Base-by-base conservation (phyloP, 2,329 filamentous ascomycete species). In the Penicillium palitans region DNA sequence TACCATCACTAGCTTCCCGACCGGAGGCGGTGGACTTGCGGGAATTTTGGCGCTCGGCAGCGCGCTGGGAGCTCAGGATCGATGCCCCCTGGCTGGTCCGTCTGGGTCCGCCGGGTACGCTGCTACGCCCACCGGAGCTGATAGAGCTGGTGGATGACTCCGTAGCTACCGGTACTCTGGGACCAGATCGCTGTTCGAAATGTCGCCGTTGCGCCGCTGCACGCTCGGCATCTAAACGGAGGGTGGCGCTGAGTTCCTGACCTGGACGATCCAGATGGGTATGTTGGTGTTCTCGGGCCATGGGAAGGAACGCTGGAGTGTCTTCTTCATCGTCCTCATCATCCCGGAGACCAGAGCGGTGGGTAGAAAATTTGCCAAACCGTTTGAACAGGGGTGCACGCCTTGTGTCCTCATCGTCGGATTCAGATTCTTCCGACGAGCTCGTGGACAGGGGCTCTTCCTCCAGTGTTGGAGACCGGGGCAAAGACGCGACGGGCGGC, bases 1-100 rank as follows among this genome's bases (percentile, higher is more conserved):
- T 83, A 13, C 82, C 82, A 59, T 84, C 82, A 56, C 81, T 84
- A 13, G 78, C 75, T 27, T 80, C 78, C 41, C 72, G 73, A 3
- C 72, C 72, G 42, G 73, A 68, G 52, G 68, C 61, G 24, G 62
- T 62, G 12, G 72, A 72, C 41, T 72, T 72, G n/a, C 77, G 74
- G 0, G 83, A 81, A 57, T 79, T 83, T 24, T 80, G 70, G 35
- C 74, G 76, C 44, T 83, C 80, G 1, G 78, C 79, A 8, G 80
- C 72, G 41, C 83, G 81, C 37, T 77, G 75, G 1, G 82, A 80
- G 54, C 74, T 75, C 4, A 75, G 54, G 7, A 70, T 60, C 19
- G 66, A 66, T 15, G 66, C 53, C 9, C 46, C 51, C 4, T 63
- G 66, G n/a, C 59, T 61, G 8, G 58, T 39, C 15, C 53, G 62